Conservation (phyloP, 1,284 basidiomycete species). For the Sparassis latifolia region DNA sequence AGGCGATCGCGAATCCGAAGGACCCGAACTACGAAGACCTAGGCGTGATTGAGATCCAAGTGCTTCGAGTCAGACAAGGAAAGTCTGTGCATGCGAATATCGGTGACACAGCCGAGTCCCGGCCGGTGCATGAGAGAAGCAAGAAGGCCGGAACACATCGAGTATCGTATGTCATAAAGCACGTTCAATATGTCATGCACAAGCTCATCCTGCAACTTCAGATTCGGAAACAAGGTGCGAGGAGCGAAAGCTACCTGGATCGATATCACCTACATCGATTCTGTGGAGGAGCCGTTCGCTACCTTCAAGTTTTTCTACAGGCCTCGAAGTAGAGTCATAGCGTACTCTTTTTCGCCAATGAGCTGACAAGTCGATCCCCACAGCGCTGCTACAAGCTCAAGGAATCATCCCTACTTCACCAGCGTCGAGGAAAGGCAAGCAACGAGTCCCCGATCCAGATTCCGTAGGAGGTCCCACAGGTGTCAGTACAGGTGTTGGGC, state of each 20-base stretch:
- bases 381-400: not conserved
- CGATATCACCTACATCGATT: not conserved
- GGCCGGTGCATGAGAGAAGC: slow-evolving; percentile 7
- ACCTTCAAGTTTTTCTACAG: slow-evolving; percentile 8
- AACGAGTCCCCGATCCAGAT: too few relatives aligned
- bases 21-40: not conserved
- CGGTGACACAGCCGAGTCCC: not conserved
- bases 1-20: not conserved
- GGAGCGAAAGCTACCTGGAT: not conserved
- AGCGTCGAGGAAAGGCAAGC: too few relatives aligned
- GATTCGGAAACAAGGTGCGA: not conserved
- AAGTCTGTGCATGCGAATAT: not conserved
- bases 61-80: not conserved
- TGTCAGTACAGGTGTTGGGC: too few relatives aligned
- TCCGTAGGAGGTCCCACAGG: too few relatives aligned
- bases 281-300: slow-evolving; percentile 2
- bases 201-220: not conserved
- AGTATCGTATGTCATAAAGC: slow-evolving; percentile 1
- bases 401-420: not conserved
- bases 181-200: not conserved
- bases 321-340: slow-evolving; percentile 1
- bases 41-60: not conserved
- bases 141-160: slow-evolving; percentile 6
- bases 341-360: not conserved
- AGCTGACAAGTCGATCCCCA: not conserved